Evolutionary conservation across 106 monocot genomes (phyloP).

Genomic region (Dioscorea alata): DNA sequence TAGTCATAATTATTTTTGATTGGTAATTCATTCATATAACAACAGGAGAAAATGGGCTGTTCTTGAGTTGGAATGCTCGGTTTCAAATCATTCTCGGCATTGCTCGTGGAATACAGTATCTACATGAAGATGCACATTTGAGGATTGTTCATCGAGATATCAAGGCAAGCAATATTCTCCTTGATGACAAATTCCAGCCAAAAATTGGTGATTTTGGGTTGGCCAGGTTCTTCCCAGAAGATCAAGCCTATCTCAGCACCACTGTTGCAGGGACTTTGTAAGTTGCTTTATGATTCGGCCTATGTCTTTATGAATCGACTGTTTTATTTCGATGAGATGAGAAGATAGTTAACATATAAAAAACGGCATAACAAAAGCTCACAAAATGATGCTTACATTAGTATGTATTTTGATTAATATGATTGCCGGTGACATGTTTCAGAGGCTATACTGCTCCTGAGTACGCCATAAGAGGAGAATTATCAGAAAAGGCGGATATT

Average conservation of each 20-base stretch:
- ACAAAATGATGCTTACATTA: too few species aligned
- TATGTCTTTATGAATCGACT: neutral
- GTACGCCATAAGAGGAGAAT: conserved; percentile 56
- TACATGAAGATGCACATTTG: conserved; percentile 55
- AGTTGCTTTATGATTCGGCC: conserved; percentile 5
- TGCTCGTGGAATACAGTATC: conserved; percentile 50
- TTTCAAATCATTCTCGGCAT: conserved; percentile 53
- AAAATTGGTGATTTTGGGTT: conserved; percentile 63
- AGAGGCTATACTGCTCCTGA: conserved; percentile 65
- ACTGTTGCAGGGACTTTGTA: conserved; percentile 57
- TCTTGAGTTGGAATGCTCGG: conserved; percentile 39
- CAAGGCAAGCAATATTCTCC: conserved; percentile 60
- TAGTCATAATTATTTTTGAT: too few species aligned
- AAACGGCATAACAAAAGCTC: too few species aligned
- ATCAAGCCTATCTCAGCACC: conserved; percentile 49
- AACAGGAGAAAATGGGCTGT: conserved; percentile 21
- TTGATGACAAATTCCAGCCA: conserved; percentile 58
- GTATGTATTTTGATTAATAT: neutral
- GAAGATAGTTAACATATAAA: too few species aligned
- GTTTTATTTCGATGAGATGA: too few species aligned
- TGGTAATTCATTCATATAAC: too few species aligned
- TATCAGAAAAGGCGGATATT: conserved; percentile 56
- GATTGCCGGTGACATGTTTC: neutral
- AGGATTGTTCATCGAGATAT: conserved; percentile 62
- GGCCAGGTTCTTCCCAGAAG: conserved; percentile 64